Evolutionary conservation across 2,329 filamentous ascomycete genomes (phyloP), one percentile per base, ranked within the genome.

Genomic region (Penicillium fuscoglaucum): DNA sequence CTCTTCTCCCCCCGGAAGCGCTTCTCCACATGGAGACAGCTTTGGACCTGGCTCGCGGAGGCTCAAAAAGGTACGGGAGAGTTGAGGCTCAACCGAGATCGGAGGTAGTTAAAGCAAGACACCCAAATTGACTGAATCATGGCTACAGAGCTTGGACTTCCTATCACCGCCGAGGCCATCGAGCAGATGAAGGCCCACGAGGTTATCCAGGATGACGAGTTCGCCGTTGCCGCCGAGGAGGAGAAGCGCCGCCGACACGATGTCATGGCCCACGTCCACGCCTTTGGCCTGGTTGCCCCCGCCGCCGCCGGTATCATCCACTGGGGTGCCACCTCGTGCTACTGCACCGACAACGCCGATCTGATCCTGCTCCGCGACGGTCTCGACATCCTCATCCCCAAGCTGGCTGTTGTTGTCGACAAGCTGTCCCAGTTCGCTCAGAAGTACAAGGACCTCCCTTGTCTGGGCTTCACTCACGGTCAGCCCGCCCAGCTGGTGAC

Each of bases 1-100:
- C 85, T 96, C 61, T 97, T 96, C 81, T 88, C 87, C 66, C 85
- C 88, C 59, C 85, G 91, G 44, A 88, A 86, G 54, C 84, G 91
- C 31, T 86, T 87, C 74, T 87, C 85, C 43, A 91, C 87, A 55
- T 96, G 91, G 91, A 86, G 92, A 63, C 83, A 90, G 73, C 85
- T 96, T 19, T 97, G 93, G 93, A 80, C 93, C 45, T 87, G 83
- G 77, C 88, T 96, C 12, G 92, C 92, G 26, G 88, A 96, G 80
- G 82, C 84, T 10, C 89, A 96, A 80, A 87, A 87, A 74, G 72
- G 72, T 75, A 71, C 58, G 62, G 45, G 55, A 60, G 28, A 47
- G 46, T 57, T 39, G 50, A 45, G 54, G 52, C 28, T 44, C 29
- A 44, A 52, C 61, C 60, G 58, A 63, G 53, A 59, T 61, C 59